phyloP scores from a whole-genome alignment of 768 basidiomycete genomes.

The Phallus indusiatus region DNA sequence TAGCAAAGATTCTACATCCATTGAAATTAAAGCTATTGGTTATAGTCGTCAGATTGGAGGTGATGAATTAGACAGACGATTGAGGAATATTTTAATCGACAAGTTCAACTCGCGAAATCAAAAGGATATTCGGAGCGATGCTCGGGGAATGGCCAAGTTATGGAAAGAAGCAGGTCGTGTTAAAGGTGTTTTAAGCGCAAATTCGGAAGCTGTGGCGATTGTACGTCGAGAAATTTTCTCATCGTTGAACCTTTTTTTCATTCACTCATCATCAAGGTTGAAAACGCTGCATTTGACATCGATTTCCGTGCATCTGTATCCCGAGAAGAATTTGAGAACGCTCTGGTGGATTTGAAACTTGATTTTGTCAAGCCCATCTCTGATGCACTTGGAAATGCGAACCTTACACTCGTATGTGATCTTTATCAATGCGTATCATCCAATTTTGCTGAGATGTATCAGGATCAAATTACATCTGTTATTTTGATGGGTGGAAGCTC shows the following conservation, averaged over 20 bases:
- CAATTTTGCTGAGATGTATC: neutral
- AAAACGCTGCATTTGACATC: constrained; percentile 82
- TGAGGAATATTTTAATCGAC: constrained; percentile 71
- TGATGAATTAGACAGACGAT: constrained; percentile 70
- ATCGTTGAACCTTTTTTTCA: neutral
- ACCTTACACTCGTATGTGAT: constrained; percentile 50
- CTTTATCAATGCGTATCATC: neutral
- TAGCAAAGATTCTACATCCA: constrained; percentile 47
- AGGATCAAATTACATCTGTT: constrained; percentile 78
- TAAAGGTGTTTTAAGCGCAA: constrained; percentile 90
- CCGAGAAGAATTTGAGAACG: constrained; percentile 68
- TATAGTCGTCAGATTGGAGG: constrained; percentile 73
- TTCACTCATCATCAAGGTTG: constrained; percentile 45
- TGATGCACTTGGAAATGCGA: constrained; percentile 61
- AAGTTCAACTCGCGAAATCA: constrained; percentile 67
- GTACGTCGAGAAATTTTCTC: constrained; percentile 32
- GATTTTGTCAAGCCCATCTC: constrained; percentile 63
- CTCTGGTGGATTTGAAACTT: constrained; percentile 53
- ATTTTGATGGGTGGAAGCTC: constrained; percentile 90
- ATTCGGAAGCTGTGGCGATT: constrained; percentile 63
- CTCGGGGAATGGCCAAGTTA: constrained; percentile 83
- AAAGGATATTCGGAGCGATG: constrained; percentile 60
- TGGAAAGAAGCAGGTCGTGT: constrained; percentile 90
- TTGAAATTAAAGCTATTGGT: constrained; percentile 74
- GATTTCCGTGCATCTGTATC: constrained; percentile 79